Conservation (phyloP, 2,329 filamentous ascomycete species). For the Trichoderma breve region DNA sequence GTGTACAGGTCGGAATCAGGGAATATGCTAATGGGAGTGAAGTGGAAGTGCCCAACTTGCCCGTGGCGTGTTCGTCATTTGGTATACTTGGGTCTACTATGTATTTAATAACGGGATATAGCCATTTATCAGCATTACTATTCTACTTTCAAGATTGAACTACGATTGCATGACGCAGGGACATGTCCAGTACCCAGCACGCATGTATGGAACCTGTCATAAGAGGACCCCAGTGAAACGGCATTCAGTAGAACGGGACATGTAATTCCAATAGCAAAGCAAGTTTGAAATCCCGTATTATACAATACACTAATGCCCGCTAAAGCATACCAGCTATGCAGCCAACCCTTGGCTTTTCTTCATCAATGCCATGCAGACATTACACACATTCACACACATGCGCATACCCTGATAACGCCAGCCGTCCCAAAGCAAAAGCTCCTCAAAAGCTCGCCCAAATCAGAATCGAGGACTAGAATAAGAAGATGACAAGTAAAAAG, state of each 20-base stretch:
- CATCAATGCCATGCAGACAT: background rate
- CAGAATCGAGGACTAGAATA: background rate
- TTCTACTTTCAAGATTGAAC: background rate
- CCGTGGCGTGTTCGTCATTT: background rate
- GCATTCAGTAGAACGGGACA: background rate
- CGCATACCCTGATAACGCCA: background rate
- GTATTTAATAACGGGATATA: background rate
- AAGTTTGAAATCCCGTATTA: background rate
- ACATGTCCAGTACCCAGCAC: background rate
- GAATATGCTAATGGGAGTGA: background rate
- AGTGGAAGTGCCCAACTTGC: background rate
- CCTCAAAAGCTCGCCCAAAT: background rate
- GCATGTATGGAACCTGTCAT: background rate
- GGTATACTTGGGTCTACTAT: constrained; percentile 4
- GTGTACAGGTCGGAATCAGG: constrained; percentile 6
- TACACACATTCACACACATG: background rate
- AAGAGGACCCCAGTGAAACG: background rate
- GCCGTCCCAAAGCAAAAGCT: background rate
- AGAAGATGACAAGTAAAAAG: background rate
- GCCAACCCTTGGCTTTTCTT: background rate
- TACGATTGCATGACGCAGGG: background rate
- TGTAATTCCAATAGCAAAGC: background rate
- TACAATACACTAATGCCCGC: background rate
- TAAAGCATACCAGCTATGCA: constrained; percentile 1
- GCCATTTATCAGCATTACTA: background rate